Conservation (phyloP, 352 stramenopile species). For the Phytophthora sp. region DNA sequence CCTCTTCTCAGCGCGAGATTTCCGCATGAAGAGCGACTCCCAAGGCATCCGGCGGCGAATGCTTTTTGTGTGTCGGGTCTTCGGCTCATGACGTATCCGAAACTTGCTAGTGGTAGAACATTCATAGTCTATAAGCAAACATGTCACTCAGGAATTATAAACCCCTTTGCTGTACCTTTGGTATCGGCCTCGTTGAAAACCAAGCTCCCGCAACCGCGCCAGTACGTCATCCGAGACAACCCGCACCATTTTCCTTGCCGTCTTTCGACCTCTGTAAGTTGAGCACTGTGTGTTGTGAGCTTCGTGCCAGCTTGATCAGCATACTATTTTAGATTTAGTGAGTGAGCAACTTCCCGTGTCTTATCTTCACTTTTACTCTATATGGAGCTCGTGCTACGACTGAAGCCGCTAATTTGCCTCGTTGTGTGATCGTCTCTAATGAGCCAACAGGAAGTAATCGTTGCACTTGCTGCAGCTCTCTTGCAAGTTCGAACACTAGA, state of each 20-base stretch:
- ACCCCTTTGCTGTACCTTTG: no score
- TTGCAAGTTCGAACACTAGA: constrained; percentile 34
- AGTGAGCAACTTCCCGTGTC: constrained; percentile 8
- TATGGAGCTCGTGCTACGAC: no score
- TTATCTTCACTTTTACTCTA: no score
- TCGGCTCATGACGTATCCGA: constrained; percentile 46
- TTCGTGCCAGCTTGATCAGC: background rate
- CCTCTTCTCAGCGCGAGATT: constrained; percentile 65
- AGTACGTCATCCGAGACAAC: constrained; percentile 34
- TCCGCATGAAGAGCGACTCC: constrained; percentile 86
- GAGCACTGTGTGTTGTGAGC: background rate
- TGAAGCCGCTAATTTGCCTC: no score
- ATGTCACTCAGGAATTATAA: background rate
- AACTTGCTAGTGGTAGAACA: constrained; percentile 53
- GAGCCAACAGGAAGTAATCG: constrained; percentile 45
- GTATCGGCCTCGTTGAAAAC: constrained; percentile 46
- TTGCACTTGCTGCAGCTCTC: constrained; percentile 50
- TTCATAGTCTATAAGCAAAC: background rate
- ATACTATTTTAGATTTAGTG: constrained; percentile 9
- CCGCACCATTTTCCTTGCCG: background rate
- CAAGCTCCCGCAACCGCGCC: constrained; percentile 43
- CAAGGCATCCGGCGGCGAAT: constrained; percentile 43
- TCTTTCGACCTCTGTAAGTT: background rate
- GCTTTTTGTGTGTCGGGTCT: constrained; percentile 42
- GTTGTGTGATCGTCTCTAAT: background rate